Evolutionary conservation across 495 filamentous ascomycete species (phyloP), one percentile per base, ranked within the genome.

Genomic region (Copromyces sp.): DNA sequence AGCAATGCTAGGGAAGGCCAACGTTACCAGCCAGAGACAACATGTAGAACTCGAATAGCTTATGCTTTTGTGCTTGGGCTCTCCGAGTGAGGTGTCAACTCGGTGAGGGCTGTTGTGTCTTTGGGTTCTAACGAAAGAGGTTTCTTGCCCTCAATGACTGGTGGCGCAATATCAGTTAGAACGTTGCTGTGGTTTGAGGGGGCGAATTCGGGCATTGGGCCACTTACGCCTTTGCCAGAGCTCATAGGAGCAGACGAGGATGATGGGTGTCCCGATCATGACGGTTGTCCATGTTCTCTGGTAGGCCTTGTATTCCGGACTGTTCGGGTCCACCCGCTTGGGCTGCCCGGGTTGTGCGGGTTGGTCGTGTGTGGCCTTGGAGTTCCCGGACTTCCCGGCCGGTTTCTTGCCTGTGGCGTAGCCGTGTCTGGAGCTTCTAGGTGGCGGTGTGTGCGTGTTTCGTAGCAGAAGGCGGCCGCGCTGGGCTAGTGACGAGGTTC

Each of bases 191-290:
- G 12, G 17, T n/a, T 29, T n/a, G 35, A 17, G 35, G 70, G n/a
- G n/a, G 38, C 14, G 35, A 42, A 40, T 44, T 69, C 59, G 39
- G 70, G n/a, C 12, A 69, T 4, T 14, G 17, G 7, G 35, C n/a
- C 44, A 79, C 81, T 79, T 72, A 77, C 84, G 78, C 70, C 84
- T 75, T 24, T 84, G 76, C 72, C 78, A 86, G 11, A 86, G 73
- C 45, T 74, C 80, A 71, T 81, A 85, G 3, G 84, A 84, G 20
- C 84, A 84, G 11, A 86, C 83, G 4, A 84, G 68, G 0, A 85
- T 71, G 40, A 86, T 80, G 0, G 84, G 84, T 74, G 85, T 71
- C 17, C 81, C 82, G 39, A 86, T 80, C 70, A 86, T 84, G 38
- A 82, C 39, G 37, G 76, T 74, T 7, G 75, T 78, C 71, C 80